Evolutionary conservation across 2,329 filamentous ascomycete genomes (phyloP), one percentile per base, ranked within the genome.

Genomic region (Alternaria sp.): DNA sequence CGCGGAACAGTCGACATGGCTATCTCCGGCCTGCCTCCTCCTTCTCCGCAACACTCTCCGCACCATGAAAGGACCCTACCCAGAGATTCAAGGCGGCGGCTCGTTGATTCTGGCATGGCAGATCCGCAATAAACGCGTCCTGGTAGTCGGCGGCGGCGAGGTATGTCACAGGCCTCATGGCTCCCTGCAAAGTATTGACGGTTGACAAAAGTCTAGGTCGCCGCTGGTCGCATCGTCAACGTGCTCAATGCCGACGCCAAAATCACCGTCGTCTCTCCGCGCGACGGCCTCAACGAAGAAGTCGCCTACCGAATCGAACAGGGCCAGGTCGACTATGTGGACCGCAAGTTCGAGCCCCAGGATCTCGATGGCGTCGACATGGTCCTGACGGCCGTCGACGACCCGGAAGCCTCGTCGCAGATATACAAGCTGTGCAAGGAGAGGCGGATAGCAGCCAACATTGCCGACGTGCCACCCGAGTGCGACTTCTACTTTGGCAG

Each of bases 401-500:
- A 98, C 76, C 92, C 95, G 0, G 91, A 89, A 49, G 94, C 93
- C n/a, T 97, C 93, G 0, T 90, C 92, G 0, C 85, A 87, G 65
- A 93, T 99, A 76, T 99, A 93, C 92, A 94, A 94, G 77, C 85
- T 97, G 25, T 98, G 94, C 85, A 94, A 97, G 79, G 86, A 93
- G 77, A 86, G 85, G 62, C 89, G 89, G 62, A 92, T 98, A 66
- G 89, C 93, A 6, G 94, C 93, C 59, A 99, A 99, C 79, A 97
- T 99, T 68, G 95, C 95, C 68, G 95, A 99, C 77, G 95, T 99
- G 4, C 95, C 95, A 0, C 87, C 93, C 0, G 95, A 99, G 79
- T 99, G 95, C 80, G 95, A 99, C 76, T 99, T 99, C 77, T 99
- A 97, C 84, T 99, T 99, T 81, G 95, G 95, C 64, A 95, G 92